phyloP scores from a whole-genome alignment of 108 stramenopile species.

The Nitzschia sp. region DNA sequence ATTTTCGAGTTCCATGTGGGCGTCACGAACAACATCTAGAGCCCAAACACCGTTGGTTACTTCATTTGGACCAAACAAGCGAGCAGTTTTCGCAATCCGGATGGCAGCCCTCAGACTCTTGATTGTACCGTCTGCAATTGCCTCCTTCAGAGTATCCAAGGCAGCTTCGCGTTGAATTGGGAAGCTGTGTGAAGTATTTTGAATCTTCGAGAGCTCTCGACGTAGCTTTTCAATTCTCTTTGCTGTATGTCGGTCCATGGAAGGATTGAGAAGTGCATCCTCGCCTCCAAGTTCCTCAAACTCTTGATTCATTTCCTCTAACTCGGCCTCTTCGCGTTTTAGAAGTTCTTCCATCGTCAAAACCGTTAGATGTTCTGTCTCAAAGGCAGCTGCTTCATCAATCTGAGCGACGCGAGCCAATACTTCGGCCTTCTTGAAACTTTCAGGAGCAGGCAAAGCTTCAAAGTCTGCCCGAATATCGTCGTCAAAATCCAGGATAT shows the following conservation, averaged over 20 bases:
- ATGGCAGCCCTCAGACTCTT: conserved; percentile 76
- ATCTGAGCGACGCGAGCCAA: conserved; percentile 63
- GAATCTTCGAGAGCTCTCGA: conserved; percentile 56
- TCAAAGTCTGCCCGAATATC: conserved; percentile 84
- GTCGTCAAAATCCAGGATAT: conserved; percentile 83
- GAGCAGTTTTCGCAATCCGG: conserved; percentile 68
- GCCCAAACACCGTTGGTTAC: conserved; percentile 77
- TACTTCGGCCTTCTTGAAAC: conserved; percentile 78
- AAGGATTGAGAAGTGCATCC: conserved; percentile 50
- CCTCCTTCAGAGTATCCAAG: conserved; percentile 67
- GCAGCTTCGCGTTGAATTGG: conserved; percentile 52
- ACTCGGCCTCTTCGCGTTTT: conserved; percentile 52
- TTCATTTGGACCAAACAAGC: conserved; percentile 67
- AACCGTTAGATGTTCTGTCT: conserved; percentile 59
- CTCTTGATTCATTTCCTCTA: conserved; percentile 61
- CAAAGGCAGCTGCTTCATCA: conserved; percentile 80
- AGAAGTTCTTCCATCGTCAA: conserved; percentile 73
- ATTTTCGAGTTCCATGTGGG: conserved; percentile 73
- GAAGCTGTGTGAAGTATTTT: conserved; percentile 43
- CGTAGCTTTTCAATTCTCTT: conserved; percentile 55
- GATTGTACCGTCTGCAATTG: conserved; percentile 87
- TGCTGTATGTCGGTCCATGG: conserved; percentile 41
- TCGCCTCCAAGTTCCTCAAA: conserved; percentile 57
- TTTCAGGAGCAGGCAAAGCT: conserved; percentile 69
- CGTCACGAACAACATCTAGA: conserved; percentile 76